Evolutionary conservation across 371 early-diverging fungal species (phyloP).

Genomic region (Mortierella sp.): DNA sequence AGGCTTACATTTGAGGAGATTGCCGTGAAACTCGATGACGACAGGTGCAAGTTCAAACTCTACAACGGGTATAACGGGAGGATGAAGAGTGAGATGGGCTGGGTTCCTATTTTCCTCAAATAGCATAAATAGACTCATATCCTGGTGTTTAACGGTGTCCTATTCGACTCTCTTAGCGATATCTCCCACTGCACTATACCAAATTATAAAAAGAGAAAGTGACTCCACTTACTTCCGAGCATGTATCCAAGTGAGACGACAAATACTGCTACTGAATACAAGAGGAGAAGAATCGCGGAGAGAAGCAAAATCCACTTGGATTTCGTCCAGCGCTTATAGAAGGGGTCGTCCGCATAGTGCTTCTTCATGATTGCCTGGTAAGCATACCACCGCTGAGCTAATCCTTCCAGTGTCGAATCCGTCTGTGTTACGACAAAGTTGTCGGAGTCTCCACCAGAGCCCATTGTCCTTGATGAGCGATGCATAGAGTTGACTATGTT

Average conservation of each 20-base stretch:
- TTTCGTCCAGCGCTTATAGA: slow-evolving; percentile 43
- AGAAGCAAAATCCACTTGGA: slow-evolving; percentile 49
- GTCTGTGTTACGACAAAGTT: slow-evolving; percentile 37
- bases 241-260: slow-evolving; percentile 31
- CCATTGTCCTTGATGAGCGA: slow-evolving; percentile 16
- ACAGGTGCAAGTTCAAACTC: slow-evolving; percentile 33
- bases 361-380: slow-evolving; percentile 46
- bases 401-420: slow-evolving; percentile 41
- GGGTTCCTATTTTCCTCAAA: neutral
- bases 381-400: slow-evolving; percentile 41
- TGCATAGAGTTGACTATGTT: slow-evolving; percentile 13
- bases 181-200: too few relatives aligned
- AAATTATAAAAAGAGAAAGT: too few relatives aligned
- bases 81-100: neutral
- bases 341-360: slow-evolving; percentile 36
- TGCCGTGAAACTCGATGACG: slow-evolving; percentile 44
- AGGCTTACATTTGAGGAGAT: slow-evolving; percentile 32
- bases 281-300: slow-evolving; percentile 23
- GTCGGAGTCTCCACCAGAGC: slow-evolving; percentile 1
- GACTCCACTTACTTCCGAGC: slow-evolving; percentile 33
- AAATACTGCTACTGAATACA: slow-evolving; percentile 32
- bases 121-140: neutral
- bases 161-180: too few relatives aligned
- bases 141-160: too few relatives aligned
- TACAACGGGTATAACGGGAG: neutral